Evolutionary conservation across 2,329 filamentous ascomycete genomes (phyloP).

Genomic region (Verticillium klebahnii): DNA sequence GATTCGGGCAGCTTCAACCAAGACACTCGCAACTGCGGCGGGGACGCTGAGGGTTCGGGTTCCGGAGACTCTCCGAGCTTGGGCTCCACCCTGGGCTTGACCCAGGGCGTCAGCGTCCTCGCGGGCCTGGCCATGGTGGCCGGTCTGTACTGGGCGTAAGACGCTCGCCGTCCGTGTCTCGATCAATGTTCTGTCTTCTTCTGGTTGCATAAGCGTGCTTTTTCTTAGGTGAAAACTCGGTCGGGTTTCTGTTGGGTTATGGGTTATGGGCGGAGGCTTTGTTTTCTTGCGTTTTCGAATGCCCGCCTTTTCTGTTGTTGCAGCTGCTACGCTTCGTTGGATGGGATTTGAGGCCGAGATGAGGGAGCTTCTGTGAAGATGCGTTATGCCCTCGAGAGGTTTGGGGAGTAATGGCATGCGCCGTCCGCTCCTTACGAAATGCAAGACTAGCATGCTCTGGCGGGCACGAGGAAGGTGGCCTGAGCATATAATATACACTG

Average conservation of each 20-base stretch:
- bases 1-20: conserved; percentile 34
- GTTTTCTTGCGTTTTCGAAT: conserved; percentile 1
- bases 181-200: not conserved
- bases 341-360: not conserved
- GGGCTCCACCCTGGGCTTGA: conserved; percentile 18
- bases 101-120: conserved; percentile 29
- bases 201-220: conserved; percentile 2
- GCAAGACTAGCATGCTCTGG: not conserved
- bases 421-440: conserved; percentile 8
- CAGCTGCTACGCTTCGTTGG: not conserved
- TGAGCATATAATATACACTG: not conserved
- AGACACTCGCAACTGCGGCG: conserved; percentile 24
- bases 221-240: not conserved
- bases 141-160: conserved; percentile 20
- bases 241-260: not conserved
- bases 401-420: conserved; percentile 11
- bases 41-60: conserved; percentile 4
- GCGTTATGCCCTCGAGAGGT: not conserved
- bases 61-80: conserved; percentile 13
- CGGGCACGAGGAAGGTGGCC: not conserved
- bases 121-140: conserved; percentile 28
- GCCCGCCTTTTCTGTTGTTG: conserved; percentile 1
- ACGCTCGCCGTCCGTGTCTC: not conserved
- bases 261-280: not conserved
- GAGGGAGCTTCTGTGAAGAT: not conserved